Conservation (phyloP, 1,139 yeast species). For the Kazachstania sp. region DNA sequence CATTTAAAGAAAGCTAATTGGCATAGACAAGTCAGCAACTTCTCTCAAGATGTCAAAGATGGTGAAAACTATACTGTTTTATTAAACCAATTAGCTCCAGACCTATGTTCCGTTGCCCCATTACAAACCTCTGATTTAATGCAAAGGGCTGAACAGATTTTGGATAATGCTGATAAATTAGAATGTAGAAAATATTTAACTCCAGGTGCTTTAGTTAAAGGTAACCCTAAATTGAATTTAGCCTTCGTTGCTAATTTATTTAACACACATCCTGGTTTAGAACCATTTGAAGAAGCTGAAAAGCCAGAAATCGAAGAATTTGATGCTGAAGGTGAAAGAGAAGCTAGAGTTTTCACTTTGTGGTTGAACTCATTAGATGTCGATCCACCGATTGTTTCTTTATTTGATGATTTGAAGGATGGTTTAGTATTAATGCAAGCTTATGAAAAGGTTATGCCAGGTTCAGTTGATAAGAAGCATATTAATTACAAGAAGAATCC, state of each 20-base stretch:
- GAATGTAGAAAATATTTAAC: slow-evolving; percentile 93
- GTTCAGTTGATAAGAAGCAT: slow-evolving; percentile 70
- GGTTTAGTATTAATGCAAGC: slow-evolving; percentile 88
- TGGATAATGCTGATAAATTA: slow-evolving; percentile 78
- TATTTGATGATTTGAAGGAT: slow-evolving; percentile 92
- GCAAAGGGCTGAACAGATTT: slow-evolving; percentile 78
- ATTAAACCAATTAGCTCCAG: slow-evolving; percentile 82
- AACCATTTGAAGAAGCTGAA: slow-evolving; percentile 88
- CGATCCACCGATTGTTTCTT: slow-evolving; percentile 83
- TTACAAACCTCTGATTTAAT: slow-evolving; percentile 65
- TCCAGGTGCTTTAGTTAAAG: slow-evolving; percentile 85
- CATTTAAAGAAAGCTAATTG: slow-evolving; percentile 93
- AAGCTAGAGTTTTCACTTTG: slow-evolving; percentile 93
- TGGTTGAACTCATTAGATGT: slow-evolving; percentile 97
- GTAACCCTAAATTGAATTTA: slow-evolving; percentile 91
- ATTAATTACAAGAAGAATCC: slow-evolving; percentile 73
- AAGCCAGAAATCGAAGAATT: slow-evolving; percentile 83
- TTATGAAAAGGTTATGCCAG: slow-evolving; percentile 91
- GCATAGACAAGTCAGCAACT: slow-evolving; percentile 75
- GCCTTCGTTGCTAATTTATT: slow-evolving; percentile 96
- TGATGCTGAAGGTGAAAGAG: slow-evolving; percentile 99
- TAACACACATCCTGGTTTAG: slow-evolving; percentile 94
- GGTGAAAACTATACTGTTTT: slow-evolving; percentile 92
- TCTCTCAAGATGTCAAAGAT: slow-evolving; percentile 80
- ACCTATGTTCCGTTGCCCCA: slow-evolving; percentile 71